Base-by-base conservation (phyloP, 2,329 filamentous ascomycete species). In the Dichotomopilus funicola region DNA sequence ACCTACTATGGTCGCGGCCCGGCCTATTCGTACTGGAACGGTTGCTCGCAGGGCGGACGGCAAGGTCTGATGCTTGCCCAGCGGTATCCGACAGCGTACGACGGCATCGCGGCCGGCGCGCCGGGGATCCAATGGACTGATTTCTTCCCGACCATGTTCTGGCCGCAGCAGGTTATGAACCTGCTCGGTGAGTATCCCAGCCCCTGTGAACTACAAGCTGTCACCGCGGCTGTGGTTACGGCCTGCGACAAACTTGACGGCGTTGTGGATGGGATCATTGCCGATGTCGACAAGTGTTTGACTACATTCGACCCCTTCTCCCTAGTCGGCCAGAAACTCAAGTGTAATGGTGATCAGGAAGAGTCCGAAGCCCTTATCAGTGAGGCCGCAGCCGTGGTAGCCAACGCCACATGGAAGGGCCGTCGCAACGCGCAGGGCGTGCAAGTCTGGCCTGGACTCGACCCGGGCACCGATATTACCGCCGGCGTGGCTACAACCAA, bases 1-100 rank as follows among this genome's bases (percentile, higher is more conserved):
- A 64, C 67, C 7, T 81, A 75, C 64, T 83, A 83, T 61, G 68
- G 71, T n/a, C 58, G 64, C 19, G 62, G 67, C 0, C 70, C 73
- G 1, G 64, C 68, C 1, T 78, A 76, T 62, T 76, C 73, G n/a
- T 82, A 81, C 64, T 82, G 74, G 63, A 70, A 72, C 46, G 80
- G 79, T 34, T 82, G 79, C 63, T 79, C 75, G 1, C 79, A 76
- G 0, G 80, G 80, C 33, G 80, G 80, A 1, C 69, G 79, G 0
- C 78, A 82, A 66, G 80, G 78, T 12, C 63, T 78, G 34, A 76
- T 75, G 59, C 71, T 76, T 46, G 73, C 76, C 3, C 74, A 82
- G 62, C 64, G 71, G 13, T 81, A 75, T 60, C 78, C 79, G 0
- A 68, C 77, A 7, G 78, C 80, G 54, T 81, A 79, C 57, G 76